Evolutionary conservation across 371 early-diverging fungal genomes (phyloP).

Genomic region (Entomophthora muscae): DNA sequence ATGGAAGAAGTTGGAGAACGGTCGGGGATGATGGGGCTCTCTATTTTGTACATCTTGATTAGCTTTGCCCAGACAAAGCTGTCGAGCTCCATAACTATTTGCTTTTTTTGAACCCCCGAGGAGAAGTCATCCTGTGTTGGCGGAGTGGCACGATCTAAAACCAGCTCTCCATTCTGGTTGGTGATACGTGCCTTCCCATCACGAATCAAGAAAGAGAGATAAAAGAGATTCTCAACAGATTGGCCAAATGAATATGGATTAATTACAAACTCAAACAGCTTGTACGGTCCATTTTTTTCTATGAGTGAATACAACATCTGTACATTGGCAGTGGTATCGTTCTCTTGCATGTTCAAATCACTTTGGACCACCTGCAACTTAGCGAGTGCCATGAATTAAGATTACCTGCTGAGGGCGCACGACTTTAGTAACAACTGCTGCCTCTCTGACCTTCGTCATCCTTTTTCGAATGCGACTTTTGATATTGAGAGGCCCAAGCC

Average conservation of each 20-base stretch:
- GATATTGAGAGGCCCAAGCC: conserved; percentile 15
- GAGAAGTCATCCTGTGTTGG: conserved; percentile 43
- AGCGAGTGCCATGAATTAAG: conserved; percentile 9
- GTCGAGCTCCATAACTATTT: conserved; percentile 66
- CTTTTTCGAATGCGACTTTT: conserved; percentile 15
- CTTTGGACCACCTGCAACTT: conserved; percentile 33
- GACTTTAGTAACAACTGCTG: background rate
- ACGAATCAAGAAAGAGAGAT: conserved; percentile 74
- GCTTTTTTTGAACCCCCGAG: conserved; percentile 46
- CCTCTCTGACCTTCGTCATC: conserved; percentile 16
- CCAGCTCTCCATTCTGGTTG: conserved; percentile 47
- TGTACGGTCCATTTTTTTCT: conserved; percentile 35
- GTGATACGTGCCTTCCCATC: conserved; percentile 65
- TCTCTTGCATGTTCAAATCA: conserved; percentile 62
- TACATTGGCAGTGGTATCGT: conserved; percentile 76
- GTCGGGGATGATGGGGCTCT: background rate
- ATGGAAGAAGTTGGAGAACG: background rate
- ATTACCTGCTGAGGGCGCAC: conserved; percentile 1
- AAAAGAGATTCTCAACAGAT: conserved; percentile 88
- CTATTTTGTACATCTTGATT: background rate
- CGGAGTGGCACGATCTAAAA: conserved; percentile 25
- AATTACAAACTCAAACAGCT: conserved; percentile 67
- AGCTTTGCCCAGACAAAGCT: conserved; percentile 30
- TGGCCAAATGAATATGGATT: conserved; percentile 85
- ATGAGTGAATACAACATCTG: conserved; percentile 37